Conservation (phyloP, 148 eudicot species). For the Bassia scoparia region DNA sequence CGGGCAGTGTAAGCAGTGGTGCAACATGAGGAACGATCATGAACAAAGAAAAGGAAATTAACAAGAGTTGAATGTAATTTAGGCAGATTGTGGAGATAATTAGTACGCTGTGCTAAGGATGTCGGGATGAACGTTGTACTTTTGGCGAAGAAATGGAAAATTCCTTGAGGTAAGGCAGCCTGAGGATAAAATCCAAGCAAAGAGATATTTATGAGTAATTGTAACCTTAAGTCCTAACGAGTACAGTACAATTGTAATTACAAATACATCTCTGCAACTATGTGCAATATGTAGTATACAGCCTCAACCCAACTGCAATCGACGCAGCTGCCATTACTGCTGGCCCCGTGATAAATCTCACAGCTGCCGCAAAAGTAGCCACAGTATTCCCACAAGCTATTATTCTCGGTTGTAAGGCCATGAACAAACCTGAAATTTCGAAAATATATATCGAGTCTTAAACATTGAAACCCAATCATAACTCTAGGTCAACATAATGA, state of each 20-base stretch:
- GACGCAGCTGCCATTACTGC: slow-evolving; percentile 92
- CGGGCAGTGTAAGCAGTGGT: no score
- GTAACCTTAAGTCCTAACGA: background rate
- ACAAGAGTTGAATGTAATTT: no score
- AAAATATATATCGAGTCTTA: background rate
- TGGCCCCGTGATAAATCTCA: slow-evolving; percentile 64
- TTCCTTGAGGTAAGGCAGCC: slow-evolving; percentile 39
- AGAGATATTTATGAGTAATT: background rate
- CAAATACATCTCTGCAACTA: slow-evolving; percentile 51
- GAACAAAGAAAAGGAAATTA: no score
- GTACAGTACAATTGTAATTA: no score
- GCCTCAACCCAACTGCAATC: slow-evolving; percentile 53
- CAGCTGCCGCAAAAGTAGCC: slow-evolving; percentile 60
- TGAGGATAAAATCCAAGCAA: slow-evolving; percentile 8
- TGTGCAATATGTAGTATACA: slow-evolving; percentile 68
- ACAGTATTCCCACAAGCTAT: slow-evolving; percentile 73
- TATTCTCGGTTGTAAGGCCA: slow-evolving; percentile 71
- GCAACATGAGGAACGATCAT: no score
- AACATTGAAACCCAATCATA: background rate
- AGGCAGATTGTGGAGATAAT: no score
- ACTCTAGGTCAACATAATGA: background rate
- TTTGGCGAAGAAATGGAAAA: slow-evolving; percentile 36
- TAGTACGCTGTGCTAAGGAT: slow-evolving; percentile 37
- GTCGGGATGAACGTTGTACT: slow-evolving; percentile 37
- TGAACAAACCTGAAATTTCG: slow-evolving; percentile 62